phyloP scores from a whole-genome alignment of 192 early-diverging fungal species.

The Jimgerdemannia flammicorona region DNA sequence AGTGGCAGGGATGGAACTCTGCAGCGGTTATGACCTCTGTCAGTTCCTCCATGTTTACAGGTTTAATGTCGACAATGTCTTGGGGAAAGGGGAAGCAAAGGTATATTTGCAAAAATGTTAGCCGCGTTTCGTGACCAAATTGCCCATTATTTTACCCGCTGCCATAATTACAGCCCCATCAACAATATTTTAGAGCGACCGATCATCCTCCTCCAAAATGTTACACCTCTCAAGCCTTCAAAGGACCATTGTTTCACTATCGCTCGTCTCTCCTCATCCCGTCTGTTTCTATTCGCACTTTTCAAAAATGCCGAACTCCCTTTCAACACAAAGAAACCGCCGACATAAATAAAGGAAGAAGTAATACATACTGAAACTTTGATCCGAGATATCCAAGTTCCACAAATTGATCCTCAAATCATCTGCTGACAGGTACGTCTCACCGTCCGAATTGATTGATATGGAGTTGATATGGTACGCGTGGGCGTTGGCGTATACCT shows the following conservation, averaged over 20 bases:
- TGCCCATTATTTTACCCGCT: too few species aligned
- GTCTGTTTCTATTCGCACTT: too few species aligned
- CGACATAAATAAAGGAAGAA: not conserved
- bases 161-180: too few species aligned
- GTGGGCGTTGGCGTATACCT: constrained; percentile 97
- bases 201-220: too few species aligned
- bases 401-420: constrained; percentile 98
- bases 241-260: too few species aligned
- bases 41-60: constrained; percentile 99
- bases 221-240: too few species aligned
- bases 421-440: constrained; percentile 97
- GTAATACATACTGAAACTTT: constrained; percentile 81
- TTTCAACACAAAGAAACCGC: not conserved
- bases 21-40: constrained; percentile 99
- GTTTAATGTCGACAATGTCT: constrained; percentile 99
- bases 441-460: constrained; percentile 97
- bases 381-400: constrained; percentile 96
- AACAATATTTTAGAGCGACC: too few species aligned
- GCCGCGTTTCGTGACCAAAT: too few species aligned
- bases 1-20: constrained; percentile 94
- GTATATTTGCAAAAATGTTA: too few species aligned
- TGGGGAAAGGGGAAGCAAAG: too few species aligned
- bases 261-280: too few species aligned
- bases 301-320: too few species aligned
- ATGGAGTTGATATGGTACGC: constrained; percentile 99